These are phyloP conservation scores for Ceratocystis ficicola DNA, from an alignment of 2,329 filamentous ascomycete species.

Conservation along the genomic window DNA sequence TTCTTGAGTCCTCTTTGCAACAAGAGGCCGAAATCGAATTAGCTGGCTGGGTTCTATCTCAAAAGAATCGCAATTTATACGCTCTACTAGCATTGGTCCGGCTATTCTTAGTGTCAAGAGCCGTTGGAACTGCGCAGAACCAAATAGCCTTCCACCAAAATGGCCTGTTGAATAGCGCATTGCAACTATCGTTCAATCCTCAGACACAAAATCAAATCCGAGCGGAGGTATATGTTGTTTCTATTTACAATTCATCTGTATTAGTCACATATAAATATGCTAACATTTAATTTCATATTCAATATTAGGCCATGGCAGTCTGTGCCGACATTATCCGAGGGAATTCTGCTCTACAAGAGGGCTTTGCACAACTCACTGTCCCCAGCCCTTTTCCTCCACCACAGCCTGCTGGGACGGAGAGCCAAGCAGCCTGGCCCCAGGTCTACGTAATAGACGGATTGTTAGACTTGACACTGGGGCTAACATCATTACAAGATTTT, in stretches of 20 bases:
- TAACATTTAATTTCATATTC: constrained; percentile 6
- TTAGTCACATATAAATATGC: neutral
- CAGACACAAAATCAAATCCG: constrained; percentile 64
- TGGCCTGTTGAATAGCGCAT: constrained; percentile 63
- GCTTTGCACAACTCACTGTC: constrained; percentile 78
- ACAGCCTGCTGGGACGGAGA: constrained; percentile 29
- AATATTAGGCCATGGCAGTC: constrained; percentile 57
- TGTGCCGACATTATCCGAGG: constrained; percentile 81
- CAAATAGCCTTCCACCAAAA: constrained; percentile 77
- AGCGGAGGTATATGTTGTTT: constrained; percentile 52
- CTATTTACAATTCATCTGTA: neutral
- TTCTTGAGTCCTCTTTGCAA: constrained; percentile 49
- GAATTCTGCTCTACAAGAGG: constrained; percentile 70
- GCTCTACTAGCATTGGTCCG: constrained; percentile 76
- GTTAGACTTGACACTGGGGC: constrained; percentile 65
- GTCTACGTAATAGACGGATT: constrained; percentile 91
- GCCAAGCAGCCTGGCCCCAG: constrained; percentile 32
- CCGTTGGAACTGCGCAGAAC: constrained; percentile 66
- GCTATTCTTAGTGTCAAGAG: constrained; percentile 73
- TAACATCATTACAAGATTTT: constrained; percentile 54
- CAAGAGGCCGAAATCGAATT: constrained; percentile 42
- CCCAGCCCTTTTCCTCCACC: constrained; percentile 29
- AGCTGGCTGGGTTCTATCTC: constrained; percentile 61
- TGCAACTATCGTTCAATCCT: constrained; percentile 70
- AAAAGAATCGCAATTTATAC: constrained; percentile 82